Base-by-base conservation (phyloP, 2,329 filamentous ascomycete genomes). In the Seiridium cupressi region DNA sequence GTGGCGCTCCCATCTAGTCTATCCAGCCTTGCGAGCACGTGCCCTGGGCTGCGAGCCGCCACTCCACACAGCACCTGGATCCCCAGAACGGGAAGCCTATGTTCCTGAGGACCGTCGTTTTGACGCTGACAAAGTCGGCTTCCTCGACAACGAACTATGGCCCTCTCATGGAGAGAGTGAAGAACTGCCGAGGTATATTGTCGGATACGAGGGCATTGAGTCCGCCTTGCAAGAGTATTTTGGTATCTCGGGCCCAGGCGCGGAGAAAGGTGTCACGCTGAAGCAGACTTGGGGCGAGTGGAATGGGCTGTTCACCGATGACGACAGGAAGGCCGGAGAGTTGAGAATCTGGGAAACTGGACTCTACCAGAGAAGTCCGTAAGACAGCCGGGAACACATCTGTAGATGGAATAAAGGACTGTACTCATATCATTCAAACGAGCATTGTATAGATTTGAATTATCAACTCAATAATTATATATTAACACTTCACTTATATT, bases 11-110 rank as follows among this genome's bases (percentile, higher is more conserved):
- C 91, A 96, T 70, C 83, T 98, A 44, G 81, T 96, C 62, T 85
- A 95, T 70, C 85, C 91, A 0, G 77, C 80, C 36, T 86, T 97
- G 57, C 77, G 85, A 60, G 93, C 92, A 3, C 93, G 93, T 81
- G 94, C 93, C 0, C 79, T 98, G 13, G 90, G 90, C 5, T 99
- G 95, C 74, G 93, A 97, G 67, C 95, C 95, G 1, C 95, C 95
- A 0, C 77, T 99, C 10, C 78, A 89, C 67, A 85, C 85, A 0
- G 72, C 72, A 2, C 81, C 93, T 0, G 79, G 82, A 34, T 80
- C 84, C 0, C 73, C 75, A 5, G 84, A 91, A 70, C 86, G 93
- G 47, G 79, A 77, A 1, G 70, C 70, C 2, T 99, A 99, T 74
- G 78, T 89, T 13, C 93, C 97, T 72, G 94, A 99, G 78, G 93